Conservation (phyloP, 257 asterid species). For the Gardenia jasminoides region DNA sequence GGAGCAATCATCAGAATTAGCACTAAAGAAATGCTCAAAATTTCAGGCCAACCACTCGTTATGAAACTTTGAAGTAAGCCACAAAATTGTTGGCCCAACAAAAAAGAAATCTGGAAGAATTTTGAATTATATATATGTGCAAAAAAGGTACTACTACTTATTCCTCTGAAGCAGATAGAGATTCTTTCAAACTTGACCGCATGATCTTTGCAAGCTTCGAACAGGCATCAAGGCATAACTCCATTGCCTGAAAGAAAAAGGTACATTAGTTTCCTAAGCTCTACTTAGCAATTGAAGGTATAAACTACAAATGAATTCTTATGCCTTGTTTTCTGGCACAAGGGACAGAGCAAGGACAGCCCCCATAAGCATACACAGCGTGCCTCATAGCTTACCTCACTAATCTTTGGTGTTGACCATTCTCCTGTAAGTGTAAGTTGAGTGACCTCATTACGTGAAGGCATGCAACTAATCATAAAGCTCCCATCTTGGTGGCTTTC, state of each 20-base stretch:
- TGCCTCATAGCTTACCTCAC: constrained; percentile 55
- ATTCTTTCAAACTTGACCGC: constrained; percentile 74
- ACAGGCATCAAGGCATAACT: constrained; percentile 85
- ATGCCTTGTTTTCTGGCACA: background rate
- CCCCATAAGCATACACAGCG: background rate
- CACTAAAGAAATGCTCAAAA: background rate
- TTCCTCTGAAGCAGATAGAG: constrained; percentile 47
- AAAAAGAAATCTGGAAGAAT: background rate
- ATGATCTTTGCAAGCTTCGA: constrained; percentile 73
- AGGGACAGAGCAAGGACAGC: background rate
- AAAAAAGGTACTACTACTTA: constrained; percentile 8
- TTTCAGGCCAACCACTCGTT: constrained; percentile 6
- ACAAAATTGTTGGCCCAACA: constrained; percentile 12
- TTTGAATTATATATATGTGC: background rate
- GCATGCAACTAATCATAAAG: constrained; percentile 78
- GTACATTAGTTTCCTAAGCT: background rate
- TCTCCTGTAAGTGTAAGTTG: constrained; percentile 87
- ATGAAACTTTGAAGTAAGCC: background rate
- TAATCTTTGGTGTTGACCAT: constrained; percentile 77
- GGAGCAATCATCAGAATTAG: background rate
- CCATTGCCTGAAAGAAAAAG: constrained; percentile 69
- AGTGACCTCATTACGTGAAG: constrained; percentile 84
- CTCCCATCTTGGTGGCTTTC: constrained; percentile 80
- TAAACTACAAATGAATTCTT: background rate
- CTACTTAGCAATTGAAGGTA: no score